Evolutionary conservation across 2,329 filamentous ascomycete genomes (phyloP).

Genomic region (Aspergillus quadrilineatus): DNA sequence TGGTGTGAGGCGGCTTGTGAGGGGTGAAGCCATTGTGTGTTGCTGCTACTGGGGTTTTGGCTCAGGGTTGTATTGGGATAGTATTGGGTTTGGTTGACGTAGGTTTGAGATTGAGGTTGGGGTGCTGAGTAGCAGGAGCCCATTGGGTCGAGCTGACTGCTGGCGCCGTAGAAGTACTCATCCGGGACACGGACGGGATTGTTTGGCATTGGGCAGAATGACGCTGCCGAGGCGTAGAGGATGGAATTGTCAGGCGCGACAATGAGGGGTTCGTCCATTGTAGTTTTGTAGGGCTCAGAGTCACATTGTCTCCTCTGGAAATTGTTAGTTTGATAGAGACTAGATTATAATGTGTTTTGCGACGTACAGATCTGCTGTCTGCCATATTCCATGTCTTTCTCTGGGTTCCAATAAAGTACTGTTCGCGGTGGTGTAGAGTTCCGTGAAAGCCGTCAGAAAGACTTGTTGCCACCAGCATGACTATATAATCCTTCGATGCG

Average conservation of each 20-base stretch:
- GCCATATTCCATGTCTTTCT: constrained; percentile 6
- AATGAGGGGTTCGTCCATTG: background rate
- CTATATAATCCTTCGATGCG: constrained; percentile 4
- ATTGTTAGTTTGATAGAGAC: background rate
- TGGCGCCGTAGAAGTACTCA: background rate
- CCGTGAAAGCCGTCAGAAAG: constrained; percentile 6
- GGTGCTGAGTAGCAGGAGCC: background rate
- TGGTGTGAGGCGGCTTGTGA: background rate
- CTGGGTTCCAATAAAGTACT: background rate
- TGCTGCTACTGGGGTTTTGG: background rate
- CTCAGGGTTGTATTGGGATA: background rate
- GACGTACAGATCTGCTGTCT: constrained; percentile 5
- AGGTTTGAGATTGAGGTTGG: background rate
- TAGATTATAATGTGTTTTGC: background rate
- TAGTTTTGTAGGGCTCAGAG: constrained; percentile 2
- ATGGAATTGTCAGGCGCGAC: constrained; percentile 3
- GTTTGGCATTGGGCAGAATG: background rate
- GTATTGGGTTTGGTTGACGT: background rate
- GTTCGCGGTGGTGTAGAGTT: background rate
- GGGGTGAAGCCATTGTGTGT: constrained; percentile 3
- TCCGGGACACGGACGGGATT: background rate
- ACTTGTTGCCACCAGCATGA: constrained; percentile 6
- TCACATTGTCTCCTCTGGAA: constrained; percentile 1
- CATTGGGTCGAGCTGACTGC: constrained; percentile 1
- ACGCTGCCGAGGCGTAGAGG: constrained; percentile 5